Conservation (phyloP, 2,329 filamentous ascomycete species). For the Aspergillus glaucus region DNA sequence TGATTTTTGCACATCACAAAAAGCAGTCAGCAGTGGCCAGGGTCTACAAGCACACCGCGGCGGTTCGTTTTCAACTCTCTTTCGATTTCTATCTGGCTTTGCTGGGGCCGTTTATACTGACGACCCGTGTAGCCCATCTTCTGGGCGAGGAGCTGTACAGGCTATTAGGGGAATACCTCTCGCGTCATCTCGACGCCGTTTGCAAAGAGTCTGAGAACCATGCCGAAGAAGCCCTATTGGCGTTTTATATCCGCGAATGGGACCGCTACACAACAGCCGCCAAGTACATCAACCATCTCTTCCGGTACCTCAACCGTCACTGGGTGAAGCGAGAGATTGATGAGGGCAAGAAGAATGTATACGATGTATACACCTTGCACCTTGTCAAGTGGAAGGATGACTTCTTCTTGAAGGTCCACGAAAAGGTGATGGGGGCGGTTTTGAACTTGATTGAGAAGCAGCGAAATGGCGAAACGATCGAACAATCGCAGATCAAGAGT, state of each 20-base stretch:
- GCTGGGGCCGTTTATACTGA: constrained; percentile 8
- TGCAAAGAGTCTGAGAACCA: constrained; percentile 69
- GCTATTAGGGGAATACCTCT: constrained; percentile 80
- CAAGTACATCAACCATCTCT: constrained; percentile 96
- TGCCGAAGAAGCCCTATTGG: constrained; percentile 80
- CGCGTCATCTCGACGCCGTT: constrained; percentile 65
- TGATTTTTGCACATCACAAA: constrained; percentile 98
- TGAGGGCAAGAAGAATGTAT: constrained; percentile 96
- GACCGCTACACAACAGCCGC: constrained; percentile 89
- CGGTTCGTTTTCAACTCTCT: constrained; percentile 45
- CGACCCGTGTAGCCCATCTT: constrained; percentile 64
- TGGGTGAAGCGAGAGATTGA: constrained; percentile 99
- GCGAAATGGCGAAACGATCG: constrained; percentile 93
- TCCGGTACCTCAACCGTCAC: constrained; percentile 91
- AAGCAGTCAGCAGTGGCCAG: constrained; percentile 62
- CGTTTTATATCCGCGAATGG: constrained; percentile 97
- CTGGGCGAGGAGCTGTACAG: constrained; percentile 94
- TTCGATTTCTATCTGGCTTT: background rate
- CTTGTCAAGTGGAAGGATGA: constrained; percentile 92
- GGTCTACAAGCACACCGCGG: constrained; percentile 59
- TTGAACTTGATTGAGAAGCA: constrained; percentile 95
- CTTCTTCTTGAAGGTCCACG: constrained; percentile 75
- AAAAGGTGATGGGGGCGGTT: constrained; percentile 90
- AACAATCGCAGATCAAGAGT: constrained; percentile 92
- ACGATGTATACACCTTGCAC: constrained; percentile 95